These are phyloP conservation scores for Yamadazyma aaseri DNA, from an alignment of 1,139 yeast species.

Conservation along the genomic window DNA sequence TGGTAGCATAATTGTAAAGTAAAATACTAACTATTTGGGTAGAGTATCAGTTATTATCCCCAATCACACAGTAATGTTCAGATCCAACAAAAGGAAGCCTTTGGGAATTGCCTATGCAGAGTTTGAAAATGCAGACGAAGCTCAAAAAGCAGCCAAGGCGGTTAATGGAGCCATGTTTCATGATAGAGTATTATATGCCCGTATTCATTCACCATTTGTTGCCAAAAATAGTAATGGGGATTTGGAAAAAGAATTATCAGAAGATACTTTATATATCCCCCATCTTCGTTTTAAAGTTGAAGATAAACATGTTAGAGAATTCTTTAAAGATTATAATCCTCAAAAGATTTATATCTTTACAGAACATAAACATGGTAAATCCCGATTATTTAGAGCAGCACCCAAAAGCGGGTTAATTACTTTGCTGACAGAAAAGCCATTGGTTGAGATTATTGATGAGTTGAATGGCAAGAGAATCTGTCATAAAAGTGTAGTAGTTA, in stretches of 20 bases:
- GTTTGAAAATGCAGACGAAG: constrained; percentile 49
- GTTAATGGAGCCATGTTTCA: constrained; percentile 42
- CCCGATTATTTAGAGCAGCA: constrained; percentile 10
- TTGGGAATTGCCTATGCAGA: constrained; percentile 69
- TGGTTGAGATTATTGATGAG: constrained; percentile 43
- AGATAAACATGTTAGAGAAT: constrained; percentile 42
- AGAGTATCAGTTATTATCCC: constrained; percentile 49
- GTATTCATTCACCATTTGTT: constrained; percentile 39
- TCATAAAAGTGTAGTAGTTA: constrained; percentile 34
- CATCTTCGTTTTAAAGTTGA: constrained; percentile 40
- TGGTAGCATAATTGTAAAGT: neutral
- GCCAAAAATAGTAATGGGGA: constrained; percentile 18
- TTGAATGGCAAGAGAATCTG: constrained; percentile 25
- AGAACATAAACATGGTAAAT: constrained; percentile 16
- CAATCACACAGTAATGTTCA: constrained; percentile 50
- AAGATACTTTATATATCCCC: constrained; percentile 53
- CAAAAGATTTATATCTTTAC: constrained; percentile 47
- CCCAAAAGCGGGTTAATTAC: constrained; percentile 55
- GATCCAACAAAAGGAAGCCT: constrained; percentile 40
- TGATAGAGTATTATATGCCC: constrained; percentile 36
- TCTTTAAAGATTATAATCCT: constrained; percentile 46
- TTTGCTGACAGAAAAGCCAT: constrained; percentile 41
- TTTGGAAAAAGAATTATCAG: constrained; percentile 3
- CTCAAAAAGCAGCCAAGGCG: constrained; percentile 42
- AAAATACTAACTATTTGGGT: constrained; percentile 5